Percentiles rank a stretch among this genome's conserved stretches.
Conservation (phyloP, 768 basidiomycete genomes). For the Pluteus cervinus region DNA sequence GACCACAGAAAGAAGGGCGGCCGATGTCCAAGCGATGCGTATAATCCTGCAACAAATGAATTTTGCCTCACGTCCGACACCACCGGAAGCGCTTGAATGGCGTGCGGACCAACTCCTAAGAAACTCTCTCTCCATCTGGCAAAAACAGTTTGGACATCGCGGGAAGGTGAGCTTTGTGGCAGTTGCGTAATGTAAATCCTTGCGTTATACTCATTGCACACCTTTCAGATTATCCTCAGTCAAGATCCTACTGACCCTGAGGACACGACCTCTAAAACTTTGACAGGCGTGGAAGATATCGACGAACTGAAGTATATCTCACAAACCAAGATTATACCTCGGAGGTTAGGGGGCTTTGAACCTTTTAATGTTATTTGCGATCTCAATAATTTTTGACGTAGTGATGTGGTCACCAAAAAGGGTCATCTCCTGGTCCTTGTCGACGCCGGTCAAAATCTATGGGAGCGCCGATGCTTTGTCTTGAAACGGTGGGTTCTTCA, state of each 20-base stretch:
- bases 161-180: conserved; percentile 54
- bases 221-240: conserved; percentile 64
- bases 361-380: conserved; percentile 4
- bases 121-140: conserved; percentile 76
- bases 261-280: conserved; percentile 28
- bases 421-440: conserved; percentile 76
- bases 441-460: conserved; percentile 73
- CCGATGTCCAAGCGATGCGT: conserved; percentile 87
- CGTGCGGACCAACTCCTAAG: conserved; percentile 57
- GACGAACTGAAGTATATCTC: conserved; percentile 66
- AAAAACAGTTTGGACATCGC: conserved; percentile 69
- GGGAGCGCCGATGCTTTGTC: conserved; percentile 86
- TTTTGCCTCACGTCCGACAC: conserved; percentile 42
- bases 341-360: conserved; percentile 44
- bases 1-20: conserved; percentile 65
- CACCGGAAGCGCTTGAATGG: conserved; percentile 56
- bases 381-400: conserved; percentile 20
- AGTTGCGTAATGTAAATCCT: too few relatives aligned
- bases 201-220: too few relatives aligned
- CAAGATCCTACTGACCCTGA: conserved; percentile 63
- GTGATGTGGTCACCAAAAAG: conserved; percentile 79
- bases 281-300: conserved; percentile 28
- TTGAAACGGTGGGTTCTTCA: conserved; percentile 57
- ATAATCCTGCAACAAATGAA: conserved; percentile 64
- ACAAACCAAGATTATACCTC: conserved; percentile 65